Evolutionary conservation across 768 basidiomycete species (phyloP).

Genomic region (Pisolithus tinctorius): DNA sequence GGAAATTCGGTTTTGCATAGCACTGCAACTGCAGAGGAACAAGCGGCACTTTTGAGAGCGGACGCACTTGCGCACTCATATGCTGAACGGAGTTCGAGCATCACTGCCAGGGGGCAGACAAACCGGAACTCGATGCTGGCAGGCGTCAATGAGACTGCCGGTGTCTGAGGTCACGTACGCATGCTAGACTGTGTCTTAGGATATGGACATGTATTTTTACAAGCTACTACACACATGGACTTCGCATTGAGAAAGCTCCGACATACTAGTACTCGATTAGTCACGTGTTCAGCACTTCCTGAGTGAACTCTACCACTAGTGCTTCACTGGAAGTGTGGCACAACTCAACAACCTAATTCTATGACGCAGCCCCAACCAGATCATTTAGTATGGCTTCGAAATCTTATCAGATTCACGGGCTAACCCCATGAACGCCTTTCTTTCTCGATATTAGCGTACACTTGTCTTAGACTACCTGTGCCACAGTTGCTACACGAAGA

Average conservation of each 20-base stretch:
- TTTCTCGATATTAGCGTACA: slow-evolving; percentile 37
- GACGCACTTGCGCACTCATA: slow-evolving; percentile 31
- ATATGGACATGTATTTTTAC: no score
- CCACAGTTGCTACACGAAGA: slow-evolving; percentile 65
- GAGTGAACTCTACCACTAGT: no score
- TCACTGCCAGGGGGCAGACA: slow-evolving; percentile 18
- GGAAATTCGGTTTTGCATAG: slow-evolving; percentile 22
- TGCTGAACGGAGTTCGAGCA: slow-evolving; percentile 17
- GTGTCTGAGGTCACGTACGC: no score
- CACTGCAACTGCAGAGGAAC: slow-evolving; percentile 37
- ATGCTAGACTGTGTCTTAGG: no score
- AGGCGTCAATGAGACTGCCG: background rate
- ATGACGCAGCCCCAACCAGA: slow-evolving; percentile 28
- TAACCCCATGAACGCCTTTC: background rate
- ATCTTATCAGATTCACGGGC: background rate
- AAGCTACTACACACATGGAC: no score
- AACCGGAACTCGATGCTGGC: slow-evolving; percentile 29
- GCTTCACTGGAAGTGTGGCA: no score
- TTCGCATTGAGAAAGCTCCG: no score
- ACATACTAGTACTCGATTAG: no score
- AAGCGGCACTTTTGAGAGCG: slow-evolving; percentile 40
- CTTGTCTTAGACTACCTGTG: slow-evolving; percentile 74
- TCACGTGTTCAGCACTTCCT: no score
- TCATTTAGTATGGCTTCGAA: slow-evolving; percentile 34
- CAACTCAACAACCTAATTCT: no score